Percentiles rank a stretch among this genome's conserved stretches.
Conservation (phyloP, 2,329 filamentous ascomycete genomes). For the Penicillium sp. region DNA sequence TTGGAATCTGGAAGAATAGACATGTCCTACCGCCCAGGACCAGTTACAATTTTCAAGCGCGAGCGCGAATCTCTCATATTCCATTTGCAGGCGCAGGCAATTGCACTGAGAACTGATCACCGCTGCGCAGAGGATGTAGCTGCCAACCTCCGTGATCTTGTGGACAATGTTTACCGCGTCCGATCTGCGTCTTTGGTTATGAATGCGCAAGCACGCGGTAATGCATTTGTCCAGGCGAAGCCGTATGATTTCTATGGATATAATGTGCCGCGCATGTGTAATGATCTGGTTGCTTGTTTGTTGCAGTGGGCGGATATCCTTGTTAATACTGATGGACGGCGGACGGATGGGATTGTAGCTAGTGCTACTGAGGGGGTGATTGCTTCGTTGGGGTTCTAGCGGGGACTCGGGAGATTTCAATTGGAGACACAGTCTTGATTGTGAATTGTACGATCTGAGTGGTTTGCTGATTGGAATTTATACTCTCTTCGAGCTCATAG, state of each 20-base stretch:
- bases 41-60: neutral
- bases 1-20: too few relatives aligned
- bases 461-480: too few relatives aligned
- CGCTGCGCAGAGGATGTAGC: constrained; percentile 14
- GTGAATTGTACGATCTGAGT: too few relatives aligned
- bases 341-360: constrained; percentile 4
- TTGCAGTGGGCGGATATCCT: constrained; percentile 9
- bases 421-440: too few relatives aligned
- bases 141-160: constrained; percentile 11
- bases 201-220: neutral
- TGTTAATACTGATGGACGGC: constrained; percentile 1
- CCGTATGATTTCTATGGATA: constrained; percentile 3
- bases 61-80: neutral
- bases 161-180: neutral
- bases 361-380: neutral
- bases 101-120: neutral
- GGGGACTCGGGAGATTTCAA: too few relatives aligned
- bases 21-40: neutral
- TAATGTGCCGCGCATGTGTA: neutral
- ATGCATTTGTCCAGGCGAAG: neutral
- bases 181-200: neutral
- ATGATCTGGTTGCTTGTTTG: constrained; percentile 1
- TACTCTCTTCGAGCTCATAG: too few relatives aligned
- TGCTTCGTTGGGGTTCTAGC: neutral
- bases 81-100: neutral